Evolutionary conservation across 495 filamentous ascomycete genomes (phyloP).

Genomic region (Aspergillus ostianus): DNA sequence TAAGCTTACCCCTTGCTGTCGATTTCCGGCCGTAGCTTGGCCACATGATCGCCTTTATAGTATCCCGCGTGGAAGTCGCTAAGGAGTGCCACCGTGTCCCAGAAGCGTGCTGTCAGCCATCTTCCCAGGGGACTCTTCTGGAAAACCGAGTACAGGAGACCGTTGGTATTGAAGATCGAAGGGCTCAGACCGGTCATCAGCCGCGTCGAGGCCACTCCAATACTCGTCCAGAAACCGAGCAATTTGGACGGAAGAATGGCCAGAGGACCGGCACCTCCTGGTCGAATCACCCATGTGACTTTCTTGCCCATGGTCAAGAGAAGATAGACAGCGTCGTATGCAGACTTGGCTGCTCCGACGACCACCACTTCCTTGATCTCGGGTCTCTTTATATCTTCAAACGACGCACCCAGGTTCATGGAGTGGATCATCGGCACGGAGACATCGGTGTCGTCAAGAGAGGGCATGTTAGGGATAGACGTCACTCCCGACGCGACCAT

Average conservation of each 20-base stretch:
- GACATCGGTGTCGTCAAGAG: background rate
- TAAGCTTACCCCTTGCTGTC: background rate
- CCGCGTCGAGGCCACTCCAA: background rate
- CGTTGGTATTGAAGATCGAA: conserved; percentile 1
- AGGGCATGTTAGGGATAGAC: background rate
- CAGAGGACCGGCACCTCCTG: conserved; percentile 57
- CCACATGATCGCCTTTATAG: background rate
- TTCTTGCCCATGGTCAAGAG: conserved; percentile 34
- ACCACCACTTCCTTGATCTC: conserved; percentile 18
- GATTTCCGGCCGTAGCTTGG: background rate
- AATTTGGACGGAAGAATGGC: conserved; percentile 13
- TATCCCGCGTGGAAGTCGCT: background rate
- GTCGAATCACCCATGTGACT: conserved; percentile 68
- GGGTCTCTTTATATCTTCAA: background rate
- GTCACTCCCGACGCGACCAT: background rate
- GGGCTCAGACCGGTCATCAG: conserved; percentile 1
- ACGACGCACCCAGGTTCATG: background rate
- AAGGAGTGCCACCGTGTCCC: background rate
- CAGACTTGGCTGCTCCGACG: conserved; percentile 27
- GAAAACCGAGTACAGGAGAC: background rate
- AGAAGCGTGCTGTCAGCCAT: background rate
- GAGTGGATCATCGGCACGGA: background rate
- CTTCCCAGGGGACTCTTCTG: background rate
- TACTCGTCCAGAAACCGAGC: background rate
- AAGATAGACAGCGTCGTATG: conserved; percentile 25